Conservation (phyloP, 139 green algal species). For the Tetraselmis striata region DNA sequence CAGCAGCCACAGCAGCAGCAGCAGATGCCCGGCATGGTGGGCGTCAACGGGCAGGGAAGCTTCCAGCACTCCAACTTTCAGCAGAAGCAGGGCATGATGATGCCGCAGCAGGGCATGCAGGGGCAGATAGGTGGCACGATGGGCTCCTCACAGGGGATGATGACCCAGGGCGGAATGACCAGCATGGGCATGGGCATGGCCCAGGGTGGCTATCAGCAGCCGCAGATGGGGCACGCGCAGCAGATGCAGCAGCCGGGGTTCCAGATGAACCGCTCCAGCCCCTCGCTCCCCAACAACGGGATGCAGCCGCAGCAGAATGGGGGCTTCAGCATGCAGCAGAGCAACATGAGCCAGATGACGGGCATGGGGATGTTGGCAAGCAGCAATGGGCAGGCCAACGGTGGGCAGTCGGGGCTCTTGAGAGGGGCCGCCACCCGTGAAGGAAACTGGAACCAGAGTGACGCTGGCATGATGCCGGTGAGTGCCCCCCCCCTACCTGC, state of each 20-base stretch:
- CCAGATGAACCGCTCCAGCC: slow-evolving; percentile 2
- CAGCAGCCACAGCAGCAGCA: slow-evolving; percentile 17
- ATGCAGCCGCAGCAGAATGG: slow-evolving; percentile 2
- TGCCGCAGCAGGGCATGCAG: background rate
- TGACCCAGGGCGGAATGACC: background rate
- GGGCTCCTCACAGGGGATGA: background rate
- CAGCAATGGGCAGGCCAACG: background rate
- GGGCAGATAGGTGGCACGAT: background rate
- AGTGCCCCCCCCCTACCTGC: no score
- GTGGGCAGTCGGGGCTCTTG: background rate
- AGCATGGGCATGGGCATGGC: background rate
- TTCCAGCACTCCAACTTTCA: background rate
- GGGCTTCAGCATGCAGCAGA: slow-evolving; percentile 2
- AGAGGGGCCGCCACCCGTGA: background rate
- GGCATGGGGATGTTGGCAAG: background rate
- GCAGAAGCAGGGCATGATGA: background rate
- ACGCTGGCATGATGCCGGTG: background rate
- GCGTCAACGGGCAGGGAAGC: background rate
- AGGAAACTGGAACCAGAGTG: background rate
- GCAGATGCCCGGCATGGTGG: background rate
- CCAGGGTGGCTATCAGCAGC: background rate
- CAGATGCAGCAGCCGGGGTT: slow-evolving; percentile 7
- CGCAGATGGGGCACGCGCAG: background rate
- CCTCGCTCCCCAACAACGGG: background rate
- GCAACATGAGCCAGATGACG: background rate